These are phyloP conservation scores for Microcyclosporella mali DNA, from an alignment of 2,329 filamentous ascomycete species.

Conservation along the genomic window DNA sequence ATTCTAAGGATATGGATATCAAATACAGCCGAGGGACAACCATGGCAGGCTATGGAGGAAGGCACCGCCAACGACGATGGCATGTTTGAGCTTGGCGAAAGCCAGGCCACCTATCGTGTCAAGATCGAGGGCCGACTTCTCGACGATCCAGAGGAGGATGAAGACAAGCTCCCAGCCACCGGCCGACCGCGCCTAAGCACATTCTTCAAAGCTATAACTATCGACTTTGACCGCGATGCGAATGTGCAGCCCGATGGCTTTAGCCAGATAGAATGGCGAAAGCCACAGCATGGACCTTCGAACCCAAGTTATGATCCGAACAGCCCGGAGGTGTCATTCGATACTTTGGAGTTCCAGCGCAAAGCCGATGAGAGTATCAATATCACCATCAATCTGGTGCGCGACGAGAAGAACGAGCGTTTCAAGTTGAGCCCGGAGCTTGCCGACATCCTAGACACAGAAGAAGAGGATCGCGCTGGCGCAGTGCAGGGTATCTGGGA, in stretches of 20 bases:
- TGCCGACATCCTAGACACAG: conserved; percentile 76
- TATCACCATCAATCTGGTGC: conserved; percentile 76
- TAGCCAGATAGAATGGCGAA: conserved; percentile 76
- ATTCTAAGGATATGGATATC: conserved; percentile 90
- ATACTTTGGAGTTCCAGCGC: conserved; percentile 84
- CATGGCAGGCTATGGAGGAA: conserved; percentile 67
- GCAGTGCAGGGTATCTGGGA: conserved; percentile 92
- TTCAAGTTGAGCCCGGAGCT: conserved; percentile 73
- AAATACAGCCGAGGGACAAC: conserved; percentile 90
- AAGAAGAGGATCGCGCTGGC: conserved; percentile 79
- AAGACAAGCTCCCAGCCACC: conserved; percentile 40
- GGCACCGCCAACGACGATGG: conserved; percentile 54
- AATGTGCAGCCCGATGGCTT: conserved; percentile 62
- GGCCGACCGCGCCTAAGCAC: conserved; percentile 60
- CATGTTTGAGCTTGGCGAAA: conserved; percentile 71
- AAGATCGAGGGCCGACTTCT: conserved; percentile 86
- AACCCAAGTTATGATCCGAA: conserved; percentile 41
- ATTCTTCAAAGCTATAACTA: conserved; percentile 74
- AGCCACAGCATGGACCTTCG: conserved; percentile 53
- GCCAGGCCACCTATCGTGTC: conserved; percentile 76
- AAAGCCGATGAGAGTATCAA: conserved; percentile 90
- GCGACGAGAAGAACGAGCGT: conserved; percentile 80
- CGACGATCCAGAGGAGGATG: conserved; percentile 49
- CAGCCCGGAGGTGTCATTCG: conserved; percentile 69
- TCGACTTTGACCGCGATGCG: conserved; percentile 51